Evolutionary conservation across 495 filamentous ascomycete species (phyloP).

Genomic region (Talaromyces liani): DNA sequence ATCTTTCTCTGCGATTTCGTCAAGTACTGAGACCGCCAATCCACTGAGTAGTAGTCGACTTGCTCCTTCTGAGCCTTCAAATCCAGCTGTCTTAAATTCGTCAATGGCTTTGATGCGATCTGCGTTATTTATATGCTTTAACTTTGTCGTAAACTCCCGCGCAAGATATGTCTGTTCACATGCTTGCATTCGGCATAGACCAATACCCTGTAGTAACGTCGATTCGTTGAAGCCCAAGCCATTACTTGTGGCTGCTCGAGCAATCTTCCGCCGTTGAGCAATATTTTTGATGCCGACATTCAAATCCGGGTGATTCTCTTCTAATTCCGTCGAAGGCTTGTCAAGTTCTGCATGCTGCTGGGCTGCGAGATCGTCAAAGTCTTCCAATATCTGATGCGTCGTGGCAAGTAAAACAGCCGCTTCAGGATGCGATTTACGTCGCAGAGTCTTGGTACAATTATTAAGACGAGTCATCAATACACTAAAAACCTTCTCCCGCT

Average conservation of each 20-base stretch:
- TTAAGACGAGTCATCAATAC: conserved; percentile 32
- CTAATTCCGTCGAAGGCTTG: conserved; percentile 32
- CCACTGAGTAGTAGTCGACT: conserved; percentile 31
- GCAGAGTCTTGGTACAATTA: conserved; percentile 23
- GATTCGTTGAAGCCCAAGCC: background rate
- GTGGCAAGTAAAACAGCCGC: conserved; percentile 36
- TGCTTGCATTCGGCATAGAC: conserved; percentile 30
- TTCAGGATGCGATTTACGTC: background rate
- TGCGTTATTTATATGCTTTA: conserved; percentile 25
- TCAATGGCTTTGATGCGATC: conserved; percentile 28
- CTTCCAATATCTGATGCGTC: conserved; percentile 36
- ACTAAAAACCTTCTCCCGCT: conserved; percentile 25
- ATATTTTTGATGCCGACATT: background rate
- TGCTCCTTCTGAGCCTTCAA: conserved; percentile 22
- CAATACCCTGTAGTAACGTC: conserved; percentile 27
- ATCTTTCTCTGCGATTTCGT: conserved; percentile 33
- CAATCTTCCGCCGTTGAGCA: conserved; percentile 12
- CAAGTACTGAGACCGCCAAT: conserved; percentile 26
- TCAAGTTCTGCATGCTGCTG: conserved; percentile 29
- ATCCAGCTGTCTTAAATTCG: conserved; percentile 16
- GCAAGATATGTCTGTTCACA: conserved; percentile 38
- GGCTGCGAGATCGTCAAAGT: conserved; percentile 33
- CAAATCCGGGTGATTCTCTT: conserved; percentile 20
- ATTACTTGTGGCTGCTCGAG: conserved; percentile 18
- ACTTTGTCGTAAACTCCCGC: conserved; percentile 28